Base-by-base conservation (phyloP, 2,329 filamentous ascomycete genomes). In the Xylariaceae sp. region DNA sequence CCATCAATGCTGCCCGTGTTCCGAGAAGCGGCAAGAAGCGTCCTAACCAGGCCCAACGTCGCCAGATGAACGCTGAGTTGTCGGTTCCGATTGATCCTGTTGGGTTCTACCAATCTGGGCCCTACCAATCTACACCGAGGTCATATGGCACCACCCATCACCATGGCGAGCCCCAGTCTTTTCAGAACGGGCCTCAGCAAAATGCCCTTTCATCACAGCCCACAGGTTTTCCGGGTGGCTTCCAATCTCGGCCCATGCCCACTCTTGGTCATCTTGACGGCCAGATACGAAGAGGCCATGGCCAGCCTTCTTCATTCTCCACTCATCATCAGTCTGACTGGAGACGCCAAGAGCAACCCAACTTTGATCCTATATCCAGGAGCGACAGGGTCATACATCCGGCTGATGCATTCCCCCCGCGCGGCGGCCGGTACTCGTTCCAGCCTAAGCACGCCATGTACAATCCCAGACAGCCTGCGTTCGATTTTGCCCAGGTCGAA, bases 11-110 rank as follows among this genome's bases (percentile, higher is more conserved):
- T 35, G 8, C 51, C 4, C 67, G 66, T 34, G 23, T 58, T 35
- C 44, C 68, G 66, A 64, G 77, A 73, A 56, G 58, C 69, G n/a
- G 61, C 66, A 54, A 75, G 75, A 66, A 84, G 79, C 81, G 84
- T 18, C 80, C 76, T 2, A 88, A 88, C 61, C 85, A 88, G 68
- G 84, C 84, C 1, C 82, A 87, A 65, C 77, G 84, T 53, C 80
- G 84, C 18, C 82, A 86, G 66, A 83, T 86, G 81, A 85, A 78
- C 58, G 77, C 83, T 3, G 80, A 86, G 63, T 67, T 85, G 15
- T 78, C 81, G 0, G 80, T 86, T 51, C 77, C 82, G 3, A 76
- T 86, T 55, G 81, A 85, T 60, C 71, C 77, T 10, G 76, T 77
- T 57, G 55, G 58, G 18, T 55, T 63, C 15, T 34, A 42, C 23